These are phyloP conservation scores for Climacium dendroides DNA, from an alignment of 225 moss, liverwort and hornwort species.

Conservation along the genomic window DNA sequence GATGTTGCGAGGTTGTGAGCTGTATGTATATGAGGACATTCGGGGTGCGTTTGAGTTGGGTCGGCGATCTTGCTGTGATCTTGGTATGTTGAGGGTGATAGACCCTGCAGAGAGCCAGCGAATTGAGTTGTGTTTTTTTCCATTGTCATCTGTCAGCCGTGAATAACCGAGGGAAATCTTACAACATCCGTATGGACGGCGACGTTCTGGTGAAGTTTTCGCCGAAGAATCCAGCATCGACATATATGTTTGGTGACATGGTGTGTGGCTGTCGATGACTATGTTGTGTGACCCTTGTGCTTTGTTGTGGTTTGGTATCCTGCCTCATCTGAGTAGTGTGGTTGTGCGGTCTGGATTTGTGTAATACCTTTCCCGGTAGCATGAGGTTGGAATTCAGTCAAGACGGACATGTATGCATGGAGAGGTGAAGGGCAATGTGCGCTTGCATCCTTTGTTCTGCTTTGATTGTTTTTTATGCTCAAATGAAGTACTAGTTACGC, in stretches of 20 bases:
- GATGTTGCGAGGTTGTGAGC: neutral
- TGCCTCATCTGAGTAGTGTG: neutral
- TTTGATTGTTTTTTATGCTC: neutral
- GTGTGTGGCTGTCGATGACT: constrained; percentile 4
- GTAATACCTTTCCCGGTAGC: neutral
- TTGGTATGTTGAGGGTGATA: neutral
- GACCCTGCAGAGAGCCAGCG: neutral
- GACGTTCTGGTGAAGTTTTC: constrained; percentile 89
- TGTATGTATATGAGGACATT: neutral
- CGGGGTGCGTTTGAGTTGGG: neutral
- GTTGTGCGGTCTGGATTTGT: neutral
- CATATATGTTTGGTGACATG: constrained; percentile 79
- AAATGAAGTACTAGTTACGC: rapidly evolving
- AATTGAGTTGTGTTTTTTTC: neutral
- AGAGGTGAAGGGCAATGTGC: too few species aligned
- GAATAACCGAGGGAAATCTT: constrained; percentile 71
- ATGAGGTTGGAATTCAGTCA: neutral
- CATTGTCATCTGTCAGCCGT: constrained; percentile 22
- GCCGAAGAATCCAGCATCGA: constrained; percentile 82
- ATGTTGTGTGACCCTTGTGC: neutral
- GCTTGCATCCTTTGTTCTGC: neutral
- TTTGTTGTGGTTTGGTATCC: neutral
- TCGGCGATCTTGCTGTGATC: neutral
- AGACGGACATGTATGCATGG: rapidly evolving
- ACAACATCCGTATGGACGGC: constrained; percentile 88